A percentile compares a stretch with the other conserved stretches of the same genome.
Conservation (phyloP, 768 basidiomycete species). For the Lentinus tigrinus region DNA sequence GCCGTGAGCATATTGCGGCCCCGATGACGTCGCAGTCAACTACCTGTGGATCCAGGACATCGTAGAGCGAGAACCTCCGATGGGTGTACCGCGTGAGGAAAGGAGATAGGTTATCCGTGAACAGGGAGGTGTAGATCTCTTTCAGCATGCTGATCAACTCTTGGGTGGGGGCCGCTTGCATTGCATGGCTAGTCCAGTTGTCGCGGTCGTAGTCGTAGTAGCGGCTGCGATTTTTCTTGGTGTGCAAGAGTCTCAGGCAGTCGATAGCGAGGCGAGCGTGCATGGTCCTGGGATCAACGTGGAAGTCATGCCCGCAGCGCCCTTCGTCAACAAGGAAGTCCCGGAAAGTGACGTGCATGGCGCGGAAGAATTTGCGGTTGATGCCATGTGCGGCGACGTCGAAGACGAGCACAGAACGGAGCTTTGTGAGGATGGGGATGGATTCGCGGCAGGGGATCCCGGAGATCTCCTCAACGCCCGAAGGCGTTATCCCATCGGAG, state of each 20-base stretch:
- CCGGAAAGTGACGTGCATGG: conserved; percentile 1
- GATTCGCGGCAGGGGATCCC: neutral
- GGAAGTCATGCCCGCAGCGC: neutral
- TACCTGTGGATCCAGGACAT: too few species aligned
- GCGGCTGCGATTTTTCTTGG: too few species aligned
- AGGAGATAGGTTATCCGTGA: too few species aligned
- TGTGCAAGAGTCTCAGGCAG: neutral
- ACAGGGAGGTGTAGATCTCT: too few species aligned
- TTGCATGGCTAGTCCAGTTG: too few species aligned
- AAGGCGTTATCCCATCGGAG: neutral
- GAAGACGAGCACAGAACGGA: neutral
- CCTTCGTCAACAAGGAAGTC: neutral
- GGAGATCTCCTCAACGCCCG: neutral
- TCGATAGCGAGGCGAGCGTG: neutral
- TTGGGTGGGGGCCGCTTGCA: too few species aligned
- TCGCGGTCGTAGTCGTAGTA: too few species aligned
- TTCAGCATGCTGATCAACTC: too few species aligned
- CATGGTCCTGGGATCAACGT: neutral
- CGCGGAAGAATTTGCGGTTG: neutral
- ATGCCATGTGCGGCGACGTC: neutral
- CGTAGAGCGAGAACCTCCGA: too few species aligned
- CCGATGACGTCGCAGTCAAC: neutral
- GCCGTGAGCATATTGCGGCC: neutral
- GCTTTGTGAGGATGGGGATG: neutral
- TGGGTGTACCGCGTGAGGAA: too few species aligned